Percentiles rank a stretch among this genome's conserved stretches.
Evolutionary conservation across 257 asterid species (phyloP).

Genomic region (Ligustrum vulgare): DNA sequence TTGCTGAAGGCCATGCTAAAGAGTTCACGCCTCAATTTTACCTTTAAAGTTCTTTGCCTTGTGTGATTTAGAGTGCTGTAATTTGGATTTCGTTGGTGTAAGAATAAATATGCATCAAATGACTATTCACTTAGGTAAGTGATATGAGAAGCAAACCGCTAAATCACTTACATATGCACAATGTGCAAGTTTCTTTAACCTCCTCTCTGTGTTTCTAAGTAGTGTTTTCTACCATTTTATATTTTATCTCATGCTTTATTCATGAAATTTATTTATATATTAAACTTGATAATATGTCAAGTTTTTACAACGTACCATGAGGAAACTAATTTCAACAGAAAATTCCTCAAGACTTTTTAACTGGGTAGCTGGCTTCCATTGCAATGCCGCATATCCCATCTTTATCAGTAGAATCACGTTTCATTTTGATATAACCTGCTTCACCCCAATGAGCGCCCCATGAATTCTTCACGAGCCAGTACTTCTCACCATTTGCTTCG

Average conservation of each 20-base stretch:
- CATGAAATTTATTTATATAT: conserved; percentile 18
- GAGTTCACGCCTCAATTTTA: not conserved
- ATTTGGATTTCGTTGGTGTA: not conserved
- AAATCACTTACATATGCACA: not conserved
- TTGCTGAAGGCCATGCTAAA: not conserved
- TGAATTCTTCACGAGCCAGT: conserved; percentile 74
- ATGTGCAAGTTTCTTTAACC: not conserved
- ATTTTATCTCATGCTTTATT: conserved; percentile 11
- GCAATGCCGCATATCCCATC: conserved; percentile 58
- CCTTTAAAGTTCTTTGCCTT: not conserved
- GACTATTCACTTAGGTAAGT: not conserved
- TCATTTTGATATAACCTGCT: conserved; percentile 51
- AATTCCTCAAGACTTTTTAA: conserved; percentile 27
- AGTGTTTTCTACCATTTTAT: not conserved
- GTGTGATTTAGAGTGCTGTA: not conserved
- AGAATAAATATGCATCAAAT: not conserved
- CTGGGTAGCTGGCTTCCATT: conserved; percentile 53
- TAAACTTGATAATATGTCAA: not conserved
- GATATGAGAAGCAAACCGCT: not conserved
- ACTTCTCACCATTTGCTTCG: conserved; percentile 33
- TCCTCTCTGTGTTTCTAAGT: not conserved
- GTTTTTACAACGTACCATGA: conserved; percentile 4
- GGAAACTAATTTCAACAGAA: conserved; percentile 3
- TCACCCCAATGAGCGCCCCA: conserved; percentile 73
- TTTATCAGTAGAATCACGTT: conserved; percentile 28